phyloP scores from a whole-genome alignment of 495 filamentous ascomycete genomes.

The Aspergillus egyptiacus region DNA sequence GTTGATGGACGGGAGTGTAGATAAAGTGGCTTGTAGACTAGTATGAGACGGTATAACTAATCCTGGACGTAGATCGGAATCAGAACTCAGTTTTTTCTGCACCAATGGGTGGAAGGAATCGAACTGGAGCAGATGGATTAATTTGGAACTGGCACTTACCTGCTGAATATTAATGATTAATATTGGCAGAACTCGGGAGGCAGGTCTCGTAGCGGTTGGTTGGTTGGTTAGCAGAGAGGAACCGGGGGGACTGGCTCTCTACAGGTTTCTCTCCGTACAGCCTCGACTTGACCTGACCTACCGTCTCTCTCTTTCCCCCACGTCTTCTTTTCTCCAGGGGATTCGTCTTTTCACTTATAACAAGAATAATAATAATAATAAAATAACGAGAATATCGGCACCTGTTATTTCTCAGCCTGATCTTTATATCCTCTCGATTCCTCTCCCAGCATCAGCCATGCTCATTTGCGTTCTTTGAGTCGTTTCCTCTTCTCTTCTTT shows the following conservation, averaged over 20 bases:
- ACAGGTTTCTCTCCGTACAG: conserved; percentile 5
- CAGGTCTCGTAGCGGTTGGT: too few species aligned
- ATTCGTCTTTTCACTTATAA: background rate
- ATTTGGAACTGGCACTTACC: background rate
- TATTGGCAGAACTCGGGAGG: too few species aligned
- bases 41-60: too few species aligned
- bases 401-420: background rate
- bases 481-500: background rate
- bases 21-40: too few species aligned
- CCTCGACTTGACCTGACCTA: background rate
- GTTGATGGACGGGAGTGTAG: too few species aligned
- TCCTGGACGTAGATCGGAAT: background rate
- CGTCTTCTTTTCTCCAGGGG: too few species aligned
- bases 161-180: background rate
- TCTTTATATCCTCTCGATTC: background rate
- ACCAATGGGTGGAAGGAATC: too few species aligned
- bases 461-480: conserved; percentile 3
- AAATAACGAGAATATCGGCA: conserved; percentile 1
- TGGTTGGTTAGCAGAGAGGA: background rate
- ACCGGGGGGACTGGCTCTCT: background rate
- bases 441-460: background rate
- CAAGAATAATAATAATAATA: too few species aligned
- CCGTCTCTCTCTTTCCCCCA: background rate
- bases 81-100: background rate
- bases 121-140: background rate